Evolutionary conservation across 257 asterid genomes (phyloP).

Genomic region (Dorcoceras hygrometricum): DNA sequence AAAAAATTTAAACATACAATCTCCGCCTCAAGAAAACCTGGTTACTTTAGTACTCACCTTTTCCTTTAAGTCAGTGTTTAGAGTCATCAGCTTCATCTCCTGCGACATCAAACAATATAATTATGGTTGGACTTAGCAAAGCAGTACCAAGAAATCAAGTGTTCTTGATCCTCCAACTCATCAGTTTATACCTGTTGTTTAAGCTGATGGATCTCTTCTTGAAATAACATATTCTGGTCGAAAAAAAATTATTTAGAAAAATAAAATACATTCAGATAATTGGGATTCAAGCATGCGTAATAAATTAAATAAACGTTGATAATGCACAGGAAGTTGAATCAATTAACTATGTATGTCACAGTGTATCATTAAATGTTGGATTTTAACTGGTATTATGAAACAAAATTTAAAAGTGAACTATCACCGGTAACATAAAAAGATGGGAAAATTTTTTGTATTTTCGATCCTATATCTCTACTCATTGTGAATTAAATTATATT

Average conservation of each 20-base stretch:
- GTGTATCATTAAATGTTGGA: not conserved
- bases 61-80: slow-evolving; percentile 41
- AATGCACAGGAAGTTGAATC: not conserved
- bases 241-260: not conserved
- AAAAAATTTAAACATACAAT: too few species aligned
- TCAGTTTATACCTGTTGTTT: slow-evolving; percentile 40
- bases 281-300: not conserved
- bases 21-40: too few species aligned
- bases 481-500: too few species aligned
- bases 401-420: too few species aligned
- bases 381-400: too few species aligned
- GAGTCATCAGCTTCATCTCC: slow-evolving; percentile 39
- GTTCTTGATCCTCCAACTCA: not conserved
- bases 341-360: not conserved
- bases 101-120: slow-evolving; percentile 24
- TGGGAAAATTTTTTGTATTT: too few species aligned
- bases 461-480: too few species aligned
- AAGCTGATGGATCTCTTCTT: slow-evolving; percentile 38
- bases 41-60: slow-evolving; percentile 30
- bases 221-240: slow-evolving; percentile 34
- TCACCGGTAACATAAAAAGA: too few species aligned
- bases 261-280: not conserved
- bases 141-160: not conserved
- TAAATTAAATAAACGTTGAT: not conserved
- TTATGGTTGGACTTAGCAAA: not conserved